A percentile compares a stretch with the other conserved stretches of the same genome.
phyloP scores from a whole-genome alignment of 2,329 filamentous ascomycete species.

The Davidsoniella australis region DNA sequence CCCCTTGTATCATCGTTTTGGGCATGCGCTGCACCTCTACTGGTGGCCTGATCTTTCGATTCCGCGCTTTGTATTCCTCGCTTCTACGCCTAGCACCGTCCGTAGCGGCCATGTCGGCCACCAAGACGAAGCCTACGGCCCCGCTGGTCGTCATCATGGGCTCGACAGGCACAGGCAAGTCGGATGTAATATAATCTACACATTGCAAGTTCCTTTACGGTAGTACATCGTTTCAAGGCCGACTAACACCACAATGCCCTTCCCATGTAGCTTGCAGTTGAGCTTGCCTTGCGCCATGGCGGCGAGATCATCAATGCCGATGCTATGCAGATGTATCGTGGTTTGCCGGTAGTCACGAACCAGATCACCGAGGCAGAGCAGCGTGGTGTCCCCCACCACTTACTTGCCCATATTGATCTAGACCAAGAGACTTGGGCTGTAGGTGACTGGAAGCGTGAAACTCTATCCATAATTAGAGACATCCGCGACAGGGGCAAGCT shows the following conservation, averaged over 20 bases:
- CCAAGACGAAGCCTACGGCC: slow-evolving; percentile 23
- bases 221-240: neutral
- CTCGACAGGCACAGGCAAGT: slow-evolving; percentile 86
- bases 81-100: neutral
- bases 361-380: slow-evolving; percentile 65
- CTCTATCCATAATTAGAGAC: slow-evolving; percentile 51
- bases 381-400: slow-evolving; percentile 68
- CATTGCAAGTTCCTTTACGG: neutral
- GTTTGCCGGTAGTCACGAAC: slow-evolving; percentile 87
- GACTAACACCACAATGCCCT: neutral
- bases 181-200: slow-evolving; percentile 43
- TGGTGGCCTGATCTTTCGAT: no score
- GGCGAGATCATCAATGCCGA: slow-evolving; percentile 95
- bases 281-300: slow-evolving; percentile 65
- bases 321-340: slow-evolving; percentile 93
- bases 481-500: slow-evolving; percentile 64
- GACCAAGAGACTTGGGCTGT: slow-evolving; percentile 73
- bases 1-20: neutral
- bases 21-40: no score
- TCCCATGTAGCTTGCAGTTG: slow-evolving; percentile 57
- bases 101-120: slow-evolving; percentile 16
- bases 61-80: neutral
- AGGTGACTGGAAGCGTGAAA: slow-evolving; percentile 55
- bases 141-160: slow-evolving; percentile 72
- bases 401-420: slow-evolving; percentile 62